Conservation (phyloP, 2,329 filamentous ascomycete species). For the Aspergillus oerlinghausenensis region DNA sequence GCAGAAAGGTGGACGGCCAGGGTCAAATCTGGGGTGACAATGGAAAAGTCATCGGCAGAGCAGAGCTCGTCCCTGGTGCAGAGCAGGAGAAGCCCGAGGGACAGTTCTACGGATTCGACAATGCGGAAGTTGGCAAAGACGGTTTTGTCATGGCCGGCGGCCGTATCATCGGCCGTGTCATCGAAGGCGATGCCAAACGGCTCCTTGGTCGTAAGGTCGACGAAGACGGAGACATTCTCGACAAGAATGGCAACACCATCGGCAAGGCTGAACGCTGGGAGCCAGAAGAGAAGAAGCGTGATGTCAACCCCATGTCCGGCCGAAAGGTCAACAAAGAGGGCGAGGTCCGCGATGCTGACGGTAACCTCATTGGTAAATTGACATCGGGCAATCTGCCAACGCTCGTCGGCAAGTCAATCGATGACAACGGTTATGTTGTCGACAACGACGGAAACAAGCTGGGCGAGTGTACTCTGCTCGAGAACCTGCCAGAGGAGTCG, state of each 20-base stretch:
- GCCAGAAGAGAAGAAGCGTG: constrained; percentile 50
- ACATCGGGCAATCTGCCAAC: constrained; percentile 42
- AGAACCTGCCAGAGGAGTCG: constrained; percentile 51
- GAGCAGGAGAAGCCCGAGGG: constrained; percentile 49
- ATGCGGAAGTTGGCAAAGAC: constrained; percentile 53
- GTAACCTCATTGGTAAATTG: constrained; percentile 43
- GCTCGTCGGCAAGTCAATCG: constrained; percentile 40
- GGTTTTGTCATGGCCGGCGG: constrained; percentile 50
- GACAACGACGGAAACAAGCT: constrained; percentile 60
- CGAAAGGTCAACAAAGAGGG: constrained; percentile 50
- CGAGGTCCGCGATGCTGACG: constrained; percentile 43
- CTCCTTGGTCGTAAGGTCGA: constrained; percentile 64
- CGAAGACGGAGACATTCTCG: constrained; percentile 64
- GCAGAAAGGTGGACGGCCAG: constrained; percentile 59
- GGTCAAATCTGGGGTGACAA: constrained; percentile 62
- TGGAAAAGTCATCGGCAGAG: constrained; percentile 57
- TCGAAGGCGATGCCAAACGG: constrained; percentile 60
- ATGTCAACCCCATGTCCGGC: constrained; percentile 57
- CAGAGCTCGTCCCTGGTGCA: constrained; percentile 52
- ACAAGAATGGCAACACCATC: constrained; percentile 62
- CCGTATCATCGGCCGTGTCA: constrained; percentile 48
- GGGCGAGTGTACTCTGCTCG: constrained; percentile 58
- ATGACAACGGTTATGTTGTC: constrained; percentile 51
- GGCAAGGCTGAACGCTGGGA: constrained; percentile 68
- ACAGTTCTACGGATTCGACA: constrained; percentile 57